These are phyloP conservation scores for Plasmodium ovale DNA, from an alignment of 169 alveolate genomes.

Conservation along the genomic window DNA sequence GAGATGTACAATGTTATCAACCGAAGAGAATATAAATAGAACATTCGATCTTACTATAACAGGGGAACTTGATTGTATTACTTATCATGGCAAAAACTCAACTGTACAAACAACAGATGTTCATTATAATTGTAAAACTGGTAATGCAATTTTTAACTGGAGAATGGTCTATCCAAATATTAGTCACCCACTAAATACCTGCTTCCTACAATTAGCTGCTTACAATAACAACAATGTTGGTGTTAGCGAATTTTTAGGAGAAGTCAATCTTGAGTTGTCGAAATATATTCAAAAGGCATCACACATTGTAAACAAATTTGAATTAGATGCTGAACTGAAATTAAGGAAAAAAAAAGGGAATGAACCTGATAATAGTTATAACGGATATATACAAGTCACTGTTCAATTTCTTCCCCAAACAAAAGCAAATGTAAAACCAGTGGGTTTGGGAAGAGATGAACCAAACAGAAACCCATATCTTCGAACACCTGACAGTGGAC, in stretches of 20 bases:
- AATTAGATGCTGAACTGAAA: conserved; percentile 89
- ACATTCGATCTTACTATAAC: conserved; percentile 84
- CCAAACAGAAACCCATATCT: conserved; percentile 93
- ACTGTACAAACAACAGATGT: conserved; percentile 91
- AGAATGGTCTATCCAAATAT: conserved; percentile 91
- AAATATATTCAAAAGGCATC: conserved; percentile 89
- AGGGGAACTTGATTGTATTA: conserved; percentile 89
- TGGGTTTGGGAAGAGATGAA: conserved; percentile 91
- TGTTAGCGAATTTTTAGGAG: conserved; percentile 90
- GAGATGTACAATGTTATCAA: conserved; percentile 77
- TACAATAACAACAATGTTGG: conserved; percentile 91
- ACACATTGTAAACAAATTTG: conserved; percentile 83
- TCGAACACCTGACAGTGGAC: conserved; percentile 91
- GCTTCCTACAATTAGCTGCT: conserved; percentile 91
- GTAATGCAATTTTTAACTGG: conserved; percentile 93
- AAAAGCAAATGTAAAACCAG: conserved; percentile 91
- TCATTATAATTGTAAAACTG: conserved; percentile 92
- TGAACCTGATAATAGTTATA: conserved; percentile 76
- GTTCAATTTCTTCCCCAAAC: conserved; percentile 93
- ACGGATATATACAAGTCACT: conserved; percentile 90
- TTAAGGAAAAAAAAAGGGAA: conserved; percentile 82
- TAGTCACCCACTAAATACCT: conserved; percentile 90
- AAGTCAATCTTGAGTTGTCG: conserved; percentile 87
- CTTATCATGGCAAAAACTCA: conserved; percentile 84
- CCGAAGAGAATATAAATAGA: conserved; percentile 75